Evolutionary conservation across 495 filamentous ascomycete genomes (phyloP).

Genomic region (Penicillium silybi): DNA sequence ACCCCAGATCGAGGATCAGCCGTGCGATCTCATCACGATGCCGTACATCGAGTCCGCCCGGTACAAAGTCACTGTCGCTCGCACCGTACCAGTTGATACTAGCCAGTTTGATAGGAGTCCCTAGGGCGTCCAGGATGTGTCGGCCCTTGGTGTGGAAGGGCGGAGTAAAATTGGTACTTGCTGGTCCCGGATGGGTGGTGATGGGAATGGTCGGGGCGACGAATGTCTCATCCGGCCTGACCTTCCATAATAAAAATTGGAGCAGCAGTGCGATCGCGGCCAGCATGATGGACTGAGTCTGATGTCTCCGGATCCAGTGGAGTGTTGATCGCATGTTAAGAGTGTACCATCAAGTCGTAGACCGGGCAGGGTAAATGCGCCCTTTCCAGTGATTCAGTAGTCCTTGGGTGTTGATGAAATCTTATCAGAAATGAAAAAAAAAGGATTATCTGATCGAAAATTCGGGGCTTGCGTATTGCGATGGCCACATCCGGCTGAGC

Average conservation of each 20-base stretch:
- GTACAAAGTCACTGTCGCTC: slow-evolving; percentile 57
- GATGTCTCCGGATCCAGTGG: slow-evolving; percentile 3
- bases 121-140: slow-evolving; percentile 51
- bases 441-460: background rate
- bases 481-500: slow-evolving; percentile 2
- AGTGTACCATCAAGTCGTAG: background rate
- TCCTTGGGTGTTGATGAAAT: background rate
- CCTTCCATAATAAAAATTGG: background rate
- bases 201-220: background rate
- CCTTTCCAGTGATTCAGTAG: background rate
- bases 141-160: slow-evolving; percentile 51
- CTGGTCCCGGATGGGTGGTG: background rate
- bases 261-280: background rate
- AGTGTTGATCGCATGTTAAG: background rate
- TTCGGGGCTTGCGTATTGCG: background rate
- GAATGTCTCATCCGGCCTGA: background rate
- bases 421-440: background rate
- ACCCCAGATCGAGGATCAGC: slow-evolving; percentile 50
- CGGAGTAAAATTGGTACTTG: slow-evolving; percentile 23
- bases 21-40: slow-evolving; percentile 52
- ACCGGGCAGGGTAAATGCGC: background rate
- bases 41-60: slow-evolving; percentile 53
- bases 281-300: background rate
- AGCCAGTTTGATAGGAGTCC: slow-evolving; percentile 50
- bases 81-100: slow-evolving; percentile 64